Evolutionary conservation across 345 rosid species (phyloP).

Genomic region (Lumnitzera littorea): DNA sequence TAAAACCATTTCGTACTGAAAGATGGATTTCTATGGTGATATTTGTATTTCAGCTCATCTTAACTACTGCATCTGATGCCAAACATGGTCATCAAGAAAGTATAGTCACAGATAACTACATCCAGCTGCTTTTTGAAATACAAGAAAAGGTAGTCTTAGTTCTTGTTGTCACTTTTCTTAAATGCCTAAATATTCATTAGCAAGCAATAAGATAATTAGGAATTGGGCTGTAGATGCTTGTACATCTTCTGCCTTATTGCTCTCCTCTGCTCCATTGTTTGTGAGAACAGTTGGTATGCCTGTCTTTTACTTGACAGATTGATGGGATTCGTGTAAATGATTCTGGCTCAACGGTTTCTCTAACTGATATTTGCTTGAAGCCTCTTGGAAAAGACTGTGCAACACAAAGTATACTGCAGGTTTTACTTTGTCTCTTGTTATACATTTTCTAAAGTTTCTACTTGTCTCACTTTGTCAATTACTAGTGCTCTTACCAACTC

Average conservation of each 20-base stretch:
- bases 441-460: too few species aligned
- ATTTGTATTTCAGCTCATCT: conserved; percentile 49
- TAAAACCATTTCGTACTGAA: too few species aligned
- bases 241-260: not conserved
- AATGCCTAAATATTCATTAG: too few species aligned
- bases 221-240: not conserved
- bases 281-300: not conserved
- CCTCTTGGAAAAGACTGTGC: conserved; percentile 93
- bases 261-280: not conserved
- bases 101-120: conserved; percentile 77
- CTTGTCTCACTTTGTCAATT: too few species aligned
- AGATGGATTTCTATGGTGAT: too few species aligned
- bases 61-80: conserved; percentile 62
- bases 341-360: conserved; percentile 61
- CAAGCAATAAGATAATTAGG: too few species aligned
- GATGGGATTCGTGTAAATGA: conserved; percentile 70
- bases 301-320: conserved; percentile 43
- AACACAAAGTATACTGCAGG: conserved; percentile 94
- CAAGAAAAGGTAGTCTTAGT: conserved; percentile 68
- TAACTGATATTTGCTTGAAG: conserved; percentile 86
- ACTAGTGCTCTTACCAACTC: too few species aligned
- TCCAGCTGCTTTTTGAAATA: conserved; percentile 81
- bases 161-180: conserved; percentile 9
- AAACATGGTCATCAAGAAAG: conserved; percentile 47
- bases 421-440: conserved; percentile 8